These are phyloP conservation scores for Pseudocercospora cruenta DNA, from an alignment of 2,329 filamentous ascomycete species.

Conservation along the genomic window DNA sequence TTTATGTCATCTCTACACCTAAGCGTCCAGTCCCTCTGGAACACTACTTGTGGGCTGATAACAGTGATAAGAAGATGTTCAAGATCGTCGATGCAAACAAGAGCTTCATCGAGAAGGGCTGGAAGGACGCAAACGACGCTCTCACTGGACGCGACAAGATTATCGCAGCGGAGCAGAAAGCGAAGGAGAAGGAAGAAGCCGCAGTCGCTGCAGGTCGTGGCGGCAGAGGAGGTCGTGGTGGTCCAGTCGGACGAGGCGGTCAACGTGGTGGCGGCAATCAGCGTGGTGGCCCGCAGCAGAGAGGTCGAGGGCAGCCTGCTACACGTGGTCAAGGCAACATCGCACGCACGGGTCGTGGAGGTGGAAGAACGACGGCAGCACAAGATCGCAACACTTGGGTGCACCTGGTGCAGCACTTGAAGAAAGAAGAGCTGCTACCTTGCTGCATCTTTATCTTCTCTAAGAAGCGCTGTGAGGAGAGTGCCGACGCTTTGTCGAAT, in stretches of 20 bases:
- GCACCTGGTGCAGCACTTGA: conserved; percentile 87
- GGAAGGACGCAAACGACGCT: conserved; percentile 88
- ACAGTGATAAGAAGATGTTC: conserved; percentile 73
- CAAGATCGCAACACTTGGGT: conserved; percentile 98
- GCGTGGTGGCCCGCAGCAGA: conserved; percentile 54
- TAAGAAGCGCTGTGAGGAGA: conserved; percentile 96
- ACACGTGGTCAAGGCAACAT: conserved; percentile 77
- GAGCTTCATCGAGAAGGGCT: conserved; percentile 86
- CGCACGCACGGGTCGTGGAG: conserved; percentile 81
- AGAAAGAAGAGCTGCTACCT: conserved; percentile 82
- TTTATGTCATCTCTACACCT: conserved; percentile 96
- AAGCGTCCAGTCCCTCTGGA: conserved; percentile 94
- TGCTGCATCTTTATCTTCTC: conserved; percentile 99
- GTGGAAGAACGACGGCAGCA: conserved; percentile 83
- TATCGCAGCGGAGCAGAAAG: conserved; percentile 55
- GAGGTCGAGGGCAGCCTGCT: conserved; percentile 59
- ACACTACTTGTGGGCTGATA: conserved; percentile 90
- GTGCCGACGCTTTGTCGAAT: conserved; percentile 91
- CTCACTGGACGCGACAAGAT: conserved; percentile 80
- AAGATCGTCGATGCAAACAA: conserved; percentile 96
- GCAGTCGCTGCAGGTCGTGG: conserved; percentile 57
- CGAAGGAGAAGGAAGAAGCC: conserved; percentile 50
- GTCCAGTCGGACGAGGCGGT: conserved; percentile 57
- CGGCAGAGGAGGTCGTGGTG: conserved; percentile 54
- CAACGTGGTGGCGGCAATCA: conserved; percentile 50